These are phyloP conservation scores for Trichosporon sp. DNA, from an alignment of 1,284 basidiomycete species.

Conservation along the genomic window DNA sequence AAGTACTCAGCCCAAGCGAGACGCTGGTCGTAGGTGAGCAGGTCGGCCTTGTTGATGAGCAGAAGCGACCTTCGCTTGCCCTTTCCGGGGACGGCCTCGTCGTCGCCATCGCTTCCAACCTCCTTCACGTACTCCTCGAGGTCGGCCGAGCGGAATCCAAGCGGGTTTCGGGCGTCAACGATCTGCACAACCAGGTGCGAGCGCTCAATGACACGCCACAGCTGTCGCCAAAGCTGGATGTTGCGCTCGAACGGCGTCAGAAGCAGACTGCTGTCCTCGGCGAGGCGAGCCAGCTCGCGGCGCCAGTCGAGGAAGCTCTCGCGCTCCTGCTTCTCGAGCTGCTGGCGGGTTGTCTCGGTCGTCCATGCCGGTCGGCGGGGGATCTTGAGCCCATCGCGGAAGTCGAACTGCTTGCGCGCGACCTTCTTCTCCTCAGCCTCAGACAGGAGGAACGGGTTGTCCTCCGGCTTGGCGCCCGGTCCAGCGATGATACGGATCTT, in stretches of 20 bases:
- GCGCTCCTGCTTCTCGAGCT: conserved; percentile 81
- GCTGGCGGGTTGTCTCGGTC: conserved; percentile 63
- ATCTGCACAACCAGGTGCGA: conserved; percentile 93
- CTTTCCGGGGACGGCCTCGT: conserved; percentile 59
- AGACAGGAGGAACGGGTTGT: conserved; percentile 83
- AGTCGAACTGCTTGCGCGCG: conserved; percentile 64
- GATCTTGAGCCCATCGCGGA: conserved; percentile 68
- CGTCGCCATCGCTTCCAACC: conserved; percentile 60
- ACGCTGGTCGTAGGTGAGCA: conserved; percentile 83
- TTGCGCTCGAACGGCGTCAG: conserved; percentile 94
- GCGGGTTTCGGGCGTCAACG: conserved; percentile 87
- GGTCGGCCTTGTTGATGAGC: conserved; percentile 93
- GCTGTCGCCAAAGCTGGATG: conserved; percentile 90
- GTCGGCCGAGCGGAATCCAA: conserved; percentile 86
- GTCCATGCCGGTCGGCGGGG: conserved; percentile 76
- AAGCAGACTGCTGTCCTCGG: conserved; percentile 57
- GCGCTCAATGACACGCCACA: conserved; percentile 90
- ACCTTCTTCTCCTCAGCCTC: conserved; percentile 76
- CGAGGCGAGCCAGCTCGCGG: conserved; percentile 71
- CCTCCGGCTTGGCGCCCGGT: conserved; percentile 50
- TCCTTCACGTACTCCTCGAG: conserved; percentile 81
- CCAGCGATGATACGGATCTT: conserved; percentile 82
- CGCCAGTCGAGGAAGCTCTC: conserved; percentile 86
- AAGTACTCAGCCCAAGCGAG: conserved; percentile 91
- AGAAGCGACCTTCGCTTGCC: conserved; percentile 69